These are phyloP conservation scores for Recurvomyces mirabilis DNA, from an alignment of 495 filamentous ascomycete species.

Conservation along the genomic window DNA sequence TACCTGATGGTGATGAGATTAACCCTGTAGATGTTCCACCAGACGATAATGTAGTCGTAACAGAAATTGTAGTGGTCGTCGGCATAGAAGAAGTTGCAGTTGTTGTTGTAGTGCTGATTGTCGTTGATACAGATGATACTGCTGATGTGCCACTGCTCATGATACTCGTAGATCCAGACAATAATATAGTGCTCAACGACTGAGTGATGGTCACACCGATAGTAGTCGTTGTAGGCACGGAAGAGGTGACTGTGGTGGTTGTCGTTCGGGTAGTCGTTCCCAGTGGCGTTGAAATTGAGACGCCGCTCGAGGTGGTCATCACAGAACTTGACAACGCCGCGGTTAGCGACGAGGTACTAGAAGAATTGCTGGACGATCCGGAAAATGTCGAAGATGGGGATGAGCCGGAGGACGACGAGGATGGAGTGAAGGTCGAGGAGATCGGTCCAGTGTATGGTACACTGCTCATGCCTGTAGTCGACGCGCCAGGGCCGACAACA, in stretches of 20 bases:
- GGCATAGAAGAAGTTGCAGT: background rate
- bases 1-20: background rate
- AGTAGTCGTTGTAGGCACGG: background rate
- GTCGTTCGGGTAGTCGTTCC: background rate
- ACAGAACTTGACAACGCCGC: conserved; percentile 1
- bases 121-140: background rate
- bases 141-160: background rate
- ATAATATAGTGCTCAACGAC: background rate
- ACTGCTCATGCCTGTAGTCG: conserved; percentile 6
- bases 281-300: background rate
- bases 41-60: too few species aligned
- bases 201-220: conserved; percentile 3
- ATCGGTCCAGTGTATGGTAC: conserved; percentile 9
- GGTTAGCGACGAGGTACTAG: conserved; percentile 2
- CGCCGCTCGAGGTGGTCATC: conserved; percentile 4
- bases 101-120: background rate
- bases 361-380: background rate
- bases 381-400: conserved; percentile 1
- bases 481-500: conserved; percentile 3
- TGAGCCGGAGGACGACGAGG: background rate
- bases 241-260: conserved; percentile 5
- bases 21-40: background rate
- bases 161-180: background rate
- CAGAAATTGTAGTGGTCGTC: too few species aligned
- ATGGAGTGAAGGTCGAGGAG: conserved; percentile 1